phyloP scores from a whole-genome alignment of 768 basidiomycete species.

The Trametes cubensis region DNA sequence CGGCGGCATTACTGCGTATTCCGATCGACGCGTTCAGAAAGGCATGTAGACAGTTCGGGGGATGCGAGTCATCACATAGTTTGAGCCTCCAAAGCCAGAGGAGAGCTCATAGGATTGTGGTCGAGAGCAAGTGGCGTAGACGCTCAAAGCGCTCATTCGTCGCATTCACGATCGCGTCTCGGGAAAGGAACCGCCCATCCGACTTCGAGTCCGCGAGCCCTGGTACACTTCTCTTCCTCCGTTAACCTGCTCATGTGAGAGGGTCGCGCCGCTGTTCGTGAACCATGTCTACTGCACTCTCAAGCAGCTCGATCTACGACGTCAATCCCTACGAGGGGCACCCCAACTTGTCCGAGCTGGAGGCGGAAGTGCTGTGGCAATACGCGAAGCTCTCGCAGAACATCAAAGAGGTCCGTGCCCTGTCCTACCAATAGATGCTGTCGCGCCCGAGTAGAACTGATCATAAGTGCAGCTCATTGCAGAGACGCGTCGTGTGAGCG shows the following conservation, averaged over 20 bases:
- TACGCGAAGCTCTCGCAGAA: slow-evolving; percentile 86
- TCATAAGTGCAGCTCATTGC: slow-evolving; percentile 52
- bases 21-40: neutral
- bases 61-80: neutral
- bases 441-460: neutral
- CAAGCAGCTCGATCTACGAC: slow-evolving; percentile 48
- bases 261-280: neutral
- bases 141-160: neutral
- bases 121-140: too few relatives aligned
- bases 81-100: too few relatives aligned
- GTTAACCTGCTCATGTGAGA: slow-evolving; percentile 9
- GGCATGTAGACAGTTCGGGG: neutral
- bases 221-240: neutral
- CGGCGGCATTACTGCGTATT: neutral
- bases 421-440: neutral
- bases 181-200: neutral
- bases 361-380: slow-evolving; percentile 88
- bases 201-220: neutral
- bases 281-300: slow-evolving; percentile 9
- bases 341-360: slow-evolving; percentile 62
- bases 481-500: slow-evolving; percentile 69
- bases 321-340: slow-evolving; percentile 77
- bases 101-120: too few relatives aligned
- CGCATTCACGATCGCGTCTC: neutral
- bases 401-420: slow-evolving; percentile 68